Percentiles rank a stretch among this genome's conserved stretches.
phyloP scores from a whole-genome alignment of 2,329 filamentous ascomycete species.

The Apiospora aurea region DNA sequence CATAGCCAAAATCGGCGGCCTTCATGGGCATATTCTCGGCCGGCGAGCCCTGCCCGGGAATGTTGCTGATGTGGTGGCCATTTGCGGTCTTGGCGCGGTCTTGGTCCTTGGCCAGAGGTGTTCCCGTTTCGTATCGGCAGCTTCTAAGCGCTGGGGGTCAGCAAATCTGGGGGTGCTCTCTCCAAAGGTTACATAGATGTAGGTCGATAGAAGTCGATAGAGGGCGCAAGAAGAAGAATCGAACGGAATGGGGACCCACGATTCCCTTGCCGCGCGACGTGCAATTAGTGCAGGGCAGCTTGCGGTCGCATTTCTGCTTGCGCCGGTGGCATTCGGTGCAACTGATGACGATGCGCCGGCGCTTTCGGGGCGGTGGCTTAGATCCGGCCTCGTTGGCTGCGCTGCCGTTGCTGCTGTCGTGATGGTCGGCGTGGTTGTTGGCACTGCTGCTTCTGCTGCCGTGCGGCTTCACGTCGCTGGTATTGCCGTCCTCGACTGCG shows the following conservation, averaged over 20 bases:
- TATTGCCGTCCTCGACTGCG: slow-evolving; percentile 9
- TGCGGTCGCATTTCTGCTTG: slow-evolving; percentile 70
- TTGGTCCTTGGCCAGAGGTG: slow-evolving; percentile 50
- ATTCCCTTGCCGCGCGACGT: slow-evolving; percentile 62
- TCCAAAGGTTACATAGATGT: slow-evolving; percentile 6
- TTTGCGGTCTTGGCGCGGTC: slow-evolving; percentile 28
- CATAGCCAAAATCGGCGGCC: slow-evolving; percentile 61
- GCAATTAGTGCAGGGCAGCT: slow-evolving; percentile 67
- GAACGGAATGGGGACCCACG: slow-evolving; percentile 28
- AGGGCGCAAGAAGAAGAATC: not conserved
- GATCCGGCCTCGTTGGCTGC: slow-evolving; percentile 16
- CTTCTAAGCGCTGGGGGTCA: slow-evolving; percentile 32
- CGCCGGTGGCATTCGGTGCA: slow-evolving; percentile 70
- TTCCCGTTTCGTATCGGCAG: slow-evolving; percentile 64
- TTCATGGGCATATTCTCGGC: slow-evolving; percentile 50
- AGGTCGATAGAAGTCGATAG: not conserved
- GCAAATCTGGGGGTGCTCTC: not conserved
- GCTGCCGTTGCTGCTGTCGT: slow-evolving; percentile 4
- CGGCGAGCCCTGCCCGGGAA: slow-evolving; percentile 3
- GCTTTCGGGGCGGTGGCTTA: slow-evolving; percentile 58
- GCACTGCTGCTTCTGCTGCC: slow-evolving; percentile 18
- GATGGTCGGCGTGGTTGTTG: not conserved
- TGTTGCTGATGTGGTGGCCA: slow-evolving; percentile 20
- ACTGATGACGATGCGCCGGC: slow-evolving; percentile 66
- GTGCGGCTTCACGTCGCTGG: slow-evolving; percentile 19